These are phyloP conservation scores for Emmonsiellopsis sp. DNA, from an alignment of 2,329 filamentous ascomycete species.

Conservation along the genomic window DNA sequence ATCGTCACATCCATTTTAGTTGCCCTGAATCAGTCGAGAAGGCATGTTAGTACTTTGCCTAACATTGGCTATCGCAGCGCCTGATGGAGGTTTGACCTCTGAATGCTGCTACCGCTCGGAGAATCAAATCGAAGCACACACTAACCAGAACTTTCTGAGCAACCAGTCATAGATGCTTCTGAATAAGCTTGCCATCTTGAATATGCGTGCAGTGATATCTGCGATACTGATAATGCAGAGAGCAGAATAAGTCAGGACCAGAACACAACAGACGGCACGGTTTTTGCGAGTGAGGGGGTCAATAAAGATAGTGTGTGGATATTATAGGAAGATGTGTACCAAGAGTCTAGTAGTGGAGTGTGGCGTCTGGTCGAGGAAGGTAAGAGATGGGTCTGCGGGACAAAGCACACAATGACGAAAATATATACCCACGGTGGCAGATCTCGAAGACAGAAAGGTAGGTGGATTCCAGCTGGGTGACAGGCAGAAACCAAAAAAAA, in stretches of 20 bases:
- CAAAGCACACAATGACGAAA: constrained; percentile 4
- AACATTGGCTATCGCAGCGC: neutral
- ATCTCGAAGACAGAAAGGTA: too few relatives aligned
- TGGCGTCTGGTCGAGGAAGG: neutral
- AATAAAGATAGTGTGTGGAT: constrained; percentile 1
- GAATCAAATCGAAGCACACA: constrained; percentile 15
- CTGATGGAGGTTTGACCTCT: neutral
- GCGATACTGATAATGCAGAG: neutral
- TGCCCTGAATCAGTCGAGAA: constrained; percentile 52
- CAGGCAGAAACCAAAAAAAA: constrained; percentile 1
- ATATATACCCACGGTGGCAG: neutral
- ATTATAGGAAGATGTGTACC: constrained; percentile 3
- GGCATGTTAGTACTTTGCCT: constrained; percentile 9
- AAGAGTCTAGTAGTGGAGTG: constrained; percentile 1
- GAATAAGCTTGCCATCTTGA: constrained; percentile 80
- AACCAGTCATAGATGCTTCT: constrained; percentile 97
- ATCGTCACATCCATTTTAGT: constrained; percentile 99
- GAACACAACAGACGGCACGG: neutral
- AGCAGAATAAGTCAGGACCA: neutral
- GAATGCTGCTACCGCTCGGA: neutral
- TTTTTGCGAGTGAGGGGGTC: neutral
- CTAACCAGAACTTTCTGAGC: constrained; percentile 91
- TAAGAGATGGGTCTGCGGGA: constrained; percentile 4
- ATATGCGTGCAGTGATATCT: constrained; percentile 1
- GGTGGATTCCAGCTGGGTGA: neutral